Conservation (phyloP, 2,329 filamentous ascomycete genomes). For the Lasiodiplodia sp. region DNA sequence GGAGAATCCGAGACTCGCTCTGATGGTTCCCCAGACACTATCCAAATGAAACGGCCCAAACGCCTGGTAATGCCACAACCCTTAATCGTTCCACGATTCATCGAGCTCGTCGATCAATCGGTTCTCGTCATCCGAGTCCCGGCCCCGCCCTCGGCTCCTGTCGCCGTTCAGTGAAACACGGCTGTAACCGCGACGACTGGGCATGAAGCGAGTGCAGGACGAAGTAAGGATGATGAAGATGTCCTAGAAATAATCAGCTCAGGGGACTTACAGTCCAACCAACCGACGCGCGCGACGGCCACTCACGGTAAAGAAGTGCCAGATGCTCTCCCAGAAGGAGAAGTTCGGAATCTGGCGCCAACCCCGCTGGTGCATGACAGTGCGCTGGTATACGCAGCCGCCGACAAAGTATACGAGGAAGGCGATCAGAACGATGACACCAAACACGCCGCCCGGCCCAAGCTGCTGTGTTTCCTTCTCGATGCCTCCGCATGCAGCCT, state of each 20-base stretch:
- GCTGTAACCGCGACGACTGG: constrained; percentile 71
- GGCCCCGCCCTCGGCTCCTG: constrained; percentile 47
- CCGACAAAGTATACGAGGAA: constrained; percentile 89
- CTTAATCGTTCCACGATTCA: constrained; percentile 89
- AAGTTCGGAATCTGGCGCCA: constrained; percentile 98
- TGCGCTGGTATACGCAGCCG: constrained; percentile 94
- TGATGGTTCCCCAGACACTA: constrained; percentile 6
- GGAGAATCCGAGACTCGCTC: constrained; percentile 7
- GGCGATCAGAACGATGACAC: constrained; percentile 81
- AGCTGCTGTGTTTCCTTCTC: constrained; percentile 64
- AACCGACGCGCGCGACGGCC: constrained; percentile 24
- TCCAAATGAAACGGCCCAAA: constrained; percentile 26
- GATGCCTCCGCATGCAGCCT: constrained; percentile 80
- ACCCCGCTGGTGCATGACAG: constrained; percentile 90
- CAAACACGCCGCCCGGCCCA: constrained; percentile 80
- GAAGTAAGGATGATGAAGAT: constrained; percentile 73
- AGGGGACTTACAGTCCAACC: constrained; percentile 7
- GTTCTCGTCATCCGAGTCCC: constrained; percentile 81
- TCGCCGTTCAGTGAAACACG: constrained; percentile 61
- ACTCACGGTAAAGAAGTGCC: constrained; percentile 81
- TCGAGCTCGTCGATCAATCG: constrained; percentile 93
- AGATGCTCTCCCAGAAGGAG: constrained; percentile 86
- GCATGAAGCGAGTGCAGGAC: constrained; percentile 72
- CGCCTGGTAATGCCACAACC: constrained; percentile 12
- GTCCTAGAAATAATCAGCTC: constrained; percentile 45